Conservation (phyloP, 805 yeast species). For the Vanderwaltozyma polyspora region DNA sequence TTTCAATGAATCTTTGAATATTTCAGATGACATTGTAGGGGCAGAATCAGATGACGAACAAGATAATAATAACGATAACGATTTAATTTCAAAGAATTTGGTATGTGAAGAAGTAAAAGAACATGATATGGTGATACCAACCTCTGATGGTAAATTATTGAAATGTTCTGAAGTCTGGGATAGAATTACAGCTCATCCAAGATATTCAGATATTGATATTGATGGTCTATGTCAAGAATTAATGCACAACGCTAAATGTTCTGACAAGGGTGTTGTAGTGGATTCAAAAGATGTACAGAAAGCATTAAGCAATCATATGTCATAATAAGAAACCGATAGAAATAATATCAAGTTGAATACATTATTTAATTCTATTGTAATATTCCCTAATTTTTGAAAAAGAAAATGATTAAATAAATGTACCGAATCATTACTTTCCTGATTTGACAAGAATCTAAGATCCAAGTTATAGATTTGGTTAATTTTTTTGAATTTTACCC, state of each 20-base stretch:
- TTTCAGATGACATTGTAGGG: not conserved
- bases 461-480: too few species aligned
- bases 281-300: constrained; percentile 68
- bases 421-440: too few species aligned
- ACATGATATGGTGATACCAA: not conserved
- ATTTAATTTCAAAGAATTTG: too few species aligned
- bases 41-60: constrained; percentile 1
- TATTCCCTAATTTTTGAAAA: too few species aligned
- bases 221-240: constrained; percentile 87
- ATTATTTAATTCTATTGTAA: too few species aligned
- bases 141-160: constrained; percentile 1
- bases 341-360: too few species aligned
- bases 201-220: constrained; percentile 84
- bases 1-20: not conserved
- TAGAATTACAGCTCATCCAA: constrained; percentile 86
- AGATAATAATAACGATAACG: not conserved
- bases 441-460: too few species aligned
- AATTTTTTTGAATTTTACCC: too few species aligned
- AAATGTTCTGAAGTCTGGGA: constrained; percentile 93
- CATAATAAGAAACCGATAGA: too few species aligned
- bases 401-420: too few species aligned
- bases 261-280: constrained; percentile 84
- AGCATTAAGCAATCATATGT: constrained; percentile 24
- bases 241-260: constrained; percentile 87
- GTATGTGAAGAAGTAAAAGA: not conserved